Base-by-base conservation (phyloP, 176 grass and related monocot species). In the Triticum dicoccoides region DNA sequence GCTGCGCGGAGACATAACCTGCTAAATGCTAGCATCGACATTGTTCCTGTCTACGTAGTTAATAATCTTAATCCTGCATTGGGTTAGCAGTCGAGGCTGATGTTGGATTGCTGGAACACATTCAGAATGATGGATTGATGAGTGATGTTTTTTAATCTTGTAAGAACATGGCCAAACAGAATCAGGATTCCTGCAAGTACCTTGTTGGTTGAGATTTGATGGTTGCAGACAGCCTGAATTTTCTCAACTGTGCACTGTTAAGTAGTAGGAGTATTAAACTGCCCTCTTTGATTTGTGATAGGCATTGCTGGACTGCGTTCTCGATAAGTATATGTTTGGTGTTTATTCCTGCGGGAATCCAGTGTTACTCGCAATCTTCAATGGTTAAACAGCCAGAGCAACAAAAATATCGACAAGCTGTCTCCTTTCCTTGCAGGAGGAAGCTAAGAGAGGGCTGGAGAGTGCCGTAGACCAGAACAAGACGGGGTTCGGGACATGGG, bases 371-470 rank as follows among this genome's bases (percentile, higher is more conserved):
- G 11, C 2, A 2, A 3, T 29, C 21, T 56, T 20, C 27, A 0
- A 61, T 45, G 35, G 23, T 58, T 58, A 13, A 4, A 51, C 49
- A 17, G 1, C 14, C 5, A 24, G 1, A 47, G 17, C 18, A 76
- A 52, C 13, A 44, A 37, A 33, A 18, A 11, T 44, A 42, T 17
- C 4, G 41, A n/a, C 9, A 21, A 59, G 6, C 18, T 23, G 15
- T 15, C 71, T 64, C 47, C 11, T 62, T 63, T 24, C 34, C 41
- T 29, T 85, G 6, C 66, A 93, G 92, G 90, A 84, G 11, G 73
- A 89, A 89, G 90, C 92, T 66, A 89, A 79, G 81, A 89, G 69
- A 83, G 88, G 78, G 11, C 68, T 91, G 10, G 90, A 89, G 87
- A 39, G 68, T 89, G 79, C 89, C 59, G 35, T 97, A 8, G 84